These are phyloP conservation scores for Choricystis sp. DNA, from an alignment of 139 green algal genomes.

Conservation along the genomic window DNA sequence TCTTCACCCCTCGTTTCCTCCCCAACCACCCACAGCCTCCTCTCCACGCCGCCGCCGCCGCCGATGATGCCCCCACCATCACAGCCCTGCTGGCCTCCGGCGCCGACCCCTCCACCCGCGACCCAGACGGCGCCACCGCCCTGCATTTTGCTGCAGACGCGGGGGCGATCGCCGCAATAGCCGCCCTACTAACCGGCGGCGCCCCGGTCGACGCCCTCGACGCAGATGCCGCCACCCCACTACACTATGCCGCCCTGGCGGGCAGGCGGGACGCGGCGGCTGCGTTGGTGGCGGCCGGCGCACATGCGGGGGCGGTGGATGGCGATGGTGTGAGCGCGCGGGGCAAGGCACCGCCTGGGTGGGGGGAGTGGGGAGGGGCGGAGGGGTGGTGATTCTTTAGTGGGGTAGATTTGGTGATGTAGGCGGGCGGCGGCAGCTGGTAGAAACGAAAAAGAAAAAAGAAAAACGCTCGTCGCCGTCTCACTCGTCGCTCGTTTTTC, in stretches of 20 bases:
- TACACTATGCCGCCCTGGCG: not conserved
- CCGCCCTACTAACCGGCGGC: not conserved
- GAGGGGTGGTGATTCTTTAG: not conserved
- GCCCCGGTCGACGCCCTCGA: not conserved
- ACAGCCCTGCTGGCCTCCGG: not conserved
- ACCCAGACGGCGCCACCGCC: not conserved
- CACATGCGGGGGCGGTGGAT: not conserved
- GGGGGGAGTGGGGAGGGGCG: too few species aligned
- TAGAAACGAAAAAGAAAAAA: not conserved
- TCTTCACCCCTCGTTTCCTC: not conserved
- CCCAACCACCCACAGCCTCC: not conserved
- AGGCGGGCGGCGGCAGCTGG: not conserved
- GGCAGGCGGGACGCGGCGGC: not conserved
- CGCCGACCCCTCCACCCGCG: not conserved
- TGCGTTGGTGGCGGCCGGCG: too few species aligned
- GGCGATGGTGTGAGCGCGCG: not conserved
- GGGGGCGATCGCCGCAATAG: not conserved
- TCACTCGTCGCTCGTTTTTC: not conserved
- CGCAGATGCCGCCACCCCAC: not conserved
- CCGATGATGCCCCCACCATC: not conserved
- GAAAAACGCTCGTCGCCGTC: not conserved
- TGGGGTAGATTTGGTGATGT: not conserved
- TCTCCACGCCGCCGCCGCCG: not conserved
- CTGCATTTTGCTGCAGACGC: not conserved
- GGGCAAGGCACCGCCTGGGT: too few species aligned